A percentile compares a stretch with the other conserved stretches of the same genome.
These are phyloP conservation scores for Ramaria rubella DNA, from an alignment of 768 basidiomycete species.

Conservation along the genomic window DNA sequence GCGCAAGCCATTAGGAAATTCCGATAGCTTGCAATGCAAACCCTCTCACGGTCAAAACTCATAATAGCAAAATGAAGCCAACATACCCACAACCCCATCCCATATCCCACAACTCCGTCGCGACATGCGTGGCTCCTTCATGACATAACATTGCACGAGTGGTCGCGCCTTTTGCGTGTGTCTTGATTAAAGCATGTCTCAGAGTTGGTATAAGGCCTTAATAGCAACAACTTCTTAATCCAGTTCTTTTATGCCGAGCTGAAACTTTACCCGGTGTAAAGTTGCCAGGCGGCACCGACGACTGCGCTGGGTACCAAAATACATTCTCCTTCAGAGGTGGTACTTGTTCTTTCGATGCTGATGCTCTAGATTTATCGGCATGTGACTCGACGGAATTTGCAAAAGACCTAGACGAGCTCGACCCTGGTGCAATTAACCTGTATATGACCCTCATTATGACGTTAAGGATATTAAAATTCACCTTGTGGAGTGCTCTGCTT, in stretches of 20 bases:
- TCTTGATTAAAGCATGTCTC: constrained; percentile 45
- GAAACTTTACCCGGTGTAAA: constrained; percentile 47
- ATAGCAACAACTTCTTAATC: neutral
- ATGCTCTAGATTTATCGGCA: neutral
- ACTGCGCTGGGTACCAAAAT: constrained; percentile 59
- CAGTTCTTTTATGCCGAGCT: neutral
- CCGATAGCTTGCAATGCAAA: constrained; percentile 50
- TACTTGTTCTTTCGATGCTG: neutral
- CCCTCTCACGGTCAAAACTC: constrained; percentile 8
- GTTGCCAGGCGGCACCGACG: constrained; percentile 42
- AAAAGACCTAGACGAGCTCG: neutral
- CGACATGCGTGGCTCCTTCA: constrained; percentile 53
- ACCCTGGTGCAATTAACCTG: neutral
- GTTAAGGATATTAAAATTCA: neutral
- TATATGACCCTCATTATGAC: neutral
- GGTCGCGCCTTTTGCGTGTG: constrained; percentile 43
- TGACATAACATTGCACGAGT: constrained; percentile 58
- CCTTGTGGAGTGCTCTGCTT: constrained; percentile 14
- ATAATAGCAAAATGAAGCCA: constrained; percentile 11
- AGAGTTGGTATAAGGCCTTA: constrained; percentile 62
- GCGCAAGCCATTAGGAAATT: constrained; percentile 78
- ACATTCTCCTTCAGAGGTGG: constrained; percentile 29
- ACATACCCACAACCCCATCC: constrained; percentile 70
- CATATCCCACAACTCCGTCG: constrained; percentile 51
- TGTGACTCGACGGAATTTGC: neutral